Conservation (phyloP, 140 eudicot genomes). For the Oenanthe javanica region DNA sequence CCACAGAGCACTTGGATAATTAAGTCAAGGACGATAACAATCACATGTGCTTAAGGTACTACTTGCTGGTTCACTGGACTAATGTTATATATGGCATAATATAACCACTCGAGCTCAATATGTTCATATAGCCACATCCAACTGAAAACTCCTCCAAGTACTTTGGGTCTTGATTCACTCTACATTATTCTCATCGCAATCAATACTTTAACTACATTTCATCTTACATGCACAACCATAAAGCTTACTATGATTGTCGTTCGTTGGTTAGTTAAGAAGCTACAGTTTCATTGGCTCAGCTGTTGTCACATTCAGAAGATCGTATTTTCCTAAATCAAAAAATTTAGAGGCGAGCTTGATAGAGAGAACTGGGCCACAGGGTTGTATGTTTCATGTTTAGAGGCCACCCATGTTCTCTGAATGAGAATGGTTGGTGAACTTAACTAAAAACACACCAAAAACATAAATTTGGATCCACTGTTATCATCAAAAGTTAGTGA, state of each 20-base stretch:
- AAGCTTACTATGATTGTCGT: not conserved
- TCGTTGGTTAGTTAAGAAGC: not conserved
- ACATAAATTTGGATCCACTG: not conserved
- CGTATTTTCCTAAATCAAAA: not conserved
- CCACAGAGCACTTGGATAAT: not conserved
- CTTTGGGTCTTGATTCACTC: not conserved
- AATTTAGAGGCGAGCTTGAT: not conserved
- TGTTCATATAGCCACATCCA: not conserved
- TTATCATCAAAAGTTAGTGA: slow-evolving; percentile 16
- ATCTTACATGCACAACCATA: not conserved
- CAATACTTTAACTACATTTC: not conserved
- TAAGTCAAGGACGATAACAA: not conserved
- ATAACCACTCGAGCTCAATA: not conserved
- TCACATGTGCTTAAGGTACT: not conserved
- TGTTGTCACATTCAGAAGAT: not conserved
- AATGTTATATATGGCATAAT: not conserved
- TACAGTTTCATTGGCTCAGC: slow-evolving; percentile 3
- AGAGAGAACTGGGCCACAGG: slow-evolving; percentile 2
- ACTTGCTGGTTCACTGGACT: not conserved
- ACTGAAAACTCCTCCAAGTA: not conserved
- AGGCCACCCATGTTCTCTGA: slow-evolving; percentile 36
- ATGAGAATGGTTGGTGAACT: slow-evolving; percentile 17
- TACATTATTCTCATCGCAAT: not conserved
- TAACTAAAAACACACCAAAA: slow-evolving; percentile 8
- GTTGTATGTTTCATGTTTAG: not conserved